A percentile compares a stretch with the other conserved stretches of the same genome.
phyloP scores from a whole-genome alignment of 495 filamentous ascomycete genomes.

The Daldinia childiae region DNA sequence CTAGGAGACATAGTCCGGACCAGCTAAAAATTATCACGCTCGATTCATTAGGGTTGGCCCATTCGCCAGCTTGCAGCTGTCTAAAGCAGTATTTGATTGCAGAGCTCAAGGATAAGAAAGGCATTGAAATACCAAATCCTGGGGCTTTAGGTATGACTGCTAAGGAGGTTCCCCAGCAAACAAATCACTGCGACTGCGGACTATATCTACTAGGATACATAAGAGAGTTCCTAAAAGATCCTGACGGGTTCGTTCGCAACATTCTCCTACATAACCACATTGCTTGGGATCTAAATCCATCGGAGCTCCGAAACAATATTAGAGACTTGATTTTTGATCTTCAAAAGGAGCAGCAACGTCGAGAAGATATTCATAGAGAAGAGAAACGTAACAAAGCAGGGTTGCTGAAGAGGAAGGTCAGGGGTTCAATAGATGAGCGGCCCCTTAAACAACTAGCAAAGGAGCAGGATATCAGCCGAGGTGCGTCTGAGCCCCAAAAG shows the following conservation, averaged over 20 bases:
- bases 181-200: conserved; percentile 90
- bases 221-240: conserved; percentile 77
- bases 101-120: conserved; percentile 76
- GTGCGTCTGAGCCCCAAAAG: background rate
- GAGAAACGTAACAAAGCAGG: conserved; percentile 32
- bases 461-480: conserved; percentile 2
- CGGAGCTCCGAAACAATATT: conserved; percentile 48
- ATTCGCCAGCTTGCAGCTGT: conserved; percentile 66
- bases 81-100: conserved; percentile 80
- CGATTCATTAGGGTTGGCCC: conserved; percentile 77
- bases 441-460: conserved; percentile 1
- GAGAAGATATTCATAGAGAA: conserved; percentile 36
- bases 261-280: conserved; percentile 48
- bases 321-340: conserved; percentile 51
- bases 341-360: conserved; percentile 47
- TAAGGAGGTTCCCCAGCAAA: conserved; percentile 76
- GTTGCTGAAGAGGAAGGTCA: background rate
- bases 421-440: background rate
- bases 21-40: conserved; percentile 83
- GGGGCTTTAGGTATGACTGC: conserved; percentile 72
- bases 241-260: conserved; percentile 65
- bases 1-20: conserved; percentile 50
- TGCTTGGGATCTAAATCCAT: conserved; percentile 51
- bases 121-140: conserved; percentile 62
- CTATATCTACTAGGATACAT: conserved; percentile 85